Evolutionary conservation across 306 rosid species (phyloP), one percentile per base, ranked within the genome.

Genomic region (Ochetophila trinervis): DNA sequence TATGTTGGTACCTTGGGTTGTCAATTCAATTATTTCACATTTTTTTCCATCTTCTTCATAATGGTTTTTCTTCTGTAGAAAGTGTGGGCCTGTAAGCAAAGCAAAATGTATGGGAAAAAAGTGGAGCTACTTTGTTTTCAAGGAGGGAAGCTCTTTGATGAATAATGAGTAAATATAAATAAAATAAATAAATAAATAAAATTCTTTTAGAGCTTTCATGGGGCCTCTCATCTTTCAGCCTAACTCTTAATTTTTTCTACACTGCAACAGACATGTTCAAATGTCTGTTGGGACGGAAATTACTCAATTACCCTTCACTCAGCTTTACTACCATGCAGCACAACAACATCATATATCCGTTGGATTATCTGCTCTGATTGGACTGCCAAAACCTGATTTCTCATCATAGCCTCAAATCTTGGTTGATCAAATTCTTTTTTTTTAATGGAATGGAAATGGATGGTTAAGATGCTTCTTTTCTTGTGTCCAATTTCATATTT

Each of bases 271-370:
- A 76, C 91, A 83, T 72, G 73, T 67, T 81, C 87, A 78, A 74
- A 60, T 74, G 87, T 79, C 61, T 85, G 90, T 80, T 83, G 90
- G 88, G 86, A 57, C 18, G 54, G 76, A 84, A 86, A 74, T 74
- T 78, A 83, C 84, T 34, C 5, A 21, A 69, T 12, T 73, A 51
- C 70, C 94, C 88, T 66, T 75, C 49, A n/a, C 21, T 32, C 42
- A 55, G 16, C 18, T 52, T 55, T 64, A 17, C 37, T 44, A 59
- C 51, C 59, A 53, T 66, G 66, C 65, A 45, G 14, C 69, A 14
- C 16, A 15, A 37, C 17, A 17, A 50, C 56, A 73, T 50, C 55
- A 60, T 15, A 36, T 6, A 8, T 30, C 8, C 62, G n/a, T 45
- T 3, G 57, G 1, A 34, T 56, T 8, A 54, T 5, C 12, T 17